Evolutionary conservation across 2,329 filamentous ascomycete species (phyloP), one percentile per base, ranked within the genome.

Genomic region (Aurifilum marmelostoma): DNA sequence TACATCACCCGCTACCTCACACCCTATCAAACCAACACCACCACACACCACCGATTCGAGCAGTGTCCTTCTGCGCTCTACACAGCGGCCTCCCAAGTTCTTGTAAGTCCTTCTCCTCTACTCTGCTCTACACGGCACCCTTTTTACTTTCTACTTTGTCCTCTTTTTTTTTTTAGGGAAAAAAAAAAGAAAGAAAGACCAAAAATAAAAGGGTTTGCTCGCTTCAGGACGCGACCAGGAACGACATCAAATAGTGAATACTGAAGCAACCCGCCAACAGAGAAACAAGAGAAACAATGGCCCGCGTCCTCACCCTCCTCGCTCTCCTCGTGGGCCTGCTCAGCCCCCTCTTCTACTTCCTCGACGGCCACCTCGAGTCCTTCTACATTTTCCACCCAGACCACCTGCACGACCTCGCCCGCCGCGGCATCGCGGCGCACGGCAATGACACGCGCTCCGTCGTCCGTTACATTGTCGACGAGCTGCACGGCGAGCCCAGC

Each of bases 371-470:
- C 78, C 81, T 88, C 68, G 82, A 88, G 71, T 80, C 78, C 69
- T 89, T 94, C 83, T 96, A 94, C 85, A 88, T 96, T 79, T 94
- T 97, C 80, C 82, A 89, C 66, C 86, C 87, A 1, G 82, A 84
- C 21, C 85, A 92, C 71, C 85, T 97, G 70, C 88, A 93, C 76
- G 85, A 90, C 71, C 81, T 96, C 43, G 86, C 91, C 14, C 81
- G 87, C 79, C 85, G 87, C 71, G 91, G 88, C 41, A 87, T 97
- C 72, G 83, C 81, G 12, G 80, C 85, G 52, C 89, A 95, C 78
- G 92, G 92, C 74, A 92, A 94, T 78, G 87, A 95, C 82, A 97
- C 93, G 18, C 80, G 84, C 68, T 83, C 84, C 67, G 86, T 94
- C 12, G 91, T 93, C 70, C 77, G 84, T 72, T 89, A 87, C 80